These are phyloP conservation scores for Saccharomyces cerevisiae DNA, from an alignment of 805 yeast genomes.

Conservation along the genomic window DNA sequence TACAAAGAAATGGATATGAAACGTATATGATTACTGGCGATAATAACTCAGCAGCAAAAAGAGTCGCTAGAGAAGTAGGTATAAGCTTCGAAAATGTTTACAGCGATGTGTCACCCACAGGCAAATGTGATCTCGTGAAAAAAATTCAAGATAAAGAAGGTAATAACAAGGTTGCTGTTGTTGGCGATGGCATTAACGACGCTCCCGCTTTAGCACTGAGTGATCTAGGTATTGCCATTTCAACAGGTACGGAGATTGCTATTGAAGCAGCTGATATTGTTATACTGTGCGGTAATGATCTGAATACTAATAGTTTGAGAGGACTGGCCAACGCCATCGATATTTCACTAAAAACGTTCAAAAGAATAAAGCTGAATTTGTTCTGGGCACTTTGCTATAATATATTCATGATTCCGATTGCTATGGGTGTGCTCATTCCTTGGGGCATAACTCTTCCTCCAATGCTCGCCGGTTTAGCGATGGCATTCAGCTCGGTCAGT, in stretches of 20 bases:
- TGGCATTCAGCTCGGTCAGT: constrained; percentile 88
- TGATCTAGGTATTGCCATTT: constrained; percentile 83
- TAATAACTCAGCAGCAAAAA: constrained; percentile 48
- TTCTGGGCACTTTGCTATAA: constrained; percentile 84
- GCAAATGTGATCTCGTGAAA: constrained; percentile 61
- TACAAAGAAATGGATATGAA: constrained; percentile 44
- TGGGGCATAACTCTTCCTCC: constrained; percentile 75
- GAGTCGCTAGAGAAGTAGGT: constrained; percentile 60
- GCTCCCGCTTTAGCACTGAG: constrained; percentile 91
- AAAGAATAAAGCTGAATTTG: constrained; percentile 70
- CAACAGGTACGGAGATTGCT: constrained; percentile 92
- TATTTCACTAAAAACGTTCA: constrained; percentile 61
- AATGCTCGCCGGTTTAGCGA: constrained; percentile 80
- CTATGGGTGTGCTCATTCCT: constrained; percentile 86
- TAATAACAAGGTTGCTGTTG: constrained; percentile 57
- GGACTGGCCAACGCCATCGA: constrained; percentile 58
- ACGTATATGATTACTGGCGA: constrained; percentile 93
- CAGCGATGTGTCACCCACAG: constrained; percentile 69
- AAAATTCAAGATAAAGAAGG: constrained; percentile 40
- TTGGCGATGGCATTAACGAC: constrained; percentile 97
- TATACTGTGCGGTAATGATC: constrained; percentile 40
- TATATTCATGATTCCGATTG: constrained; percentile 78
- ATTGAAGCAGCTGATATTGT: constrained; percentile 95
- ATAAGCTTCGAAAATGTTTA: constrained; percentile 56
- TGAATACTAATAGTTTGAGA: constrained; percentile 26